These are phyloP conservation scores for Aureobasidium zeae DNA, from an alignment of 2,329 filamentous ascomycete genomes.

Conservation along the genomic window DNA sequence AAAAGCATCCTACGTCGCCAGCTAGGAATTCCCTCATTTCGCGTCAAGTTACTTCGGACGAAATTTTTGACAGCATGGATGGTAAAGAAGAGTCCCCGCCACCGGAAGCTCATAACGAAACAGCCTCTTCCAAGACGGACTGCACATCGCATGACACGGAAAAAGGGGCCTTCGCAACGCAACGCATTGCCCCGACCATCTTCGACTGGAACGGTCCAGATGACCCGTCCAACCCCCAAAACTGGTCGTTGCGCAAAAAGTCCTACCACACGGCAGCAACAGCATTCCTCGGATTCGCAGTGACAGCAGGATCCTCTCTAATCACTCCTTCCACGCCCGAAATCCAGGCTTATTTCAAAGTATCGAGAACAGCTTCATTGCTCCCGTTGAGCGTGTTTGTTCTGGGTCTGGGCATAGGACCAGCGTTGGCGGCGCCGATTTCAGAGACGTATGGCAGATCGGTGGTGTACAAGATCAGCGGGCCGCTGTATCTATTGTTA, in stretches of 20 bases:
- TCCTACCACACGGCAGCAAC: conserved; percentile 16
- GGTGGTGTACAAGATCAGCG: conserved; percentile 58
- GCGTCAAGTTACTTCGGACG: too few relatives aligned
- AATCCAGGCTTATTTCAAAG: conserved; percentile 44
- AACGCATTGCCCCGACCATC: too few relatives aligned
- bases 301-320: conserved; percentile 8
- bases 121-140: too few relatives aligned
- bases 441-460: conserved; percentile 62
- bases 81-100: too few relatives aligned
- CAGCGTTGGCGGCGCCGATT: conserved; percentile 62
- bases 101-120: too few relatives aligned
- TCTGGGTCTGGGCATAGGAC: conserved; percentile 57
- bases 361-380: conserved; percentile 48
- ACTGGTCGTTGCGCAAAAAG: conserved; percentile 23
- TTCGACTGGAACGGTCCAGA: conserved; percentile 25
- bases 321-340: conserved; percentile 21
- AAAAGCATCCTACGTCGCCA: too few relatives aligned
- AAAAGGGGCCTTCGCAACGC: too few relatives aligned
- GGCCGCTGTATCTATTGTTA: conserved; percentile 56
- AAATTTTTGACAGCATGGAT: too few relatives aligned
- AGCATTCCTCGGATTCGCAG: conserved; percentile 19
- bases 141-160: too few relatives aligned
- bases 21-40: too few relatives aligned
- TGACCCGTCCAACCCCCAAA: conserved; percentile 26
- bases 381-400: conserved; percentile 52